A percentile compares a stretch with the other conserved stretches of the same genome.
phyloP scores from a whole-genome alignment of 768 basidiomycete species.

The Pulveroboletus frians region DNA sequence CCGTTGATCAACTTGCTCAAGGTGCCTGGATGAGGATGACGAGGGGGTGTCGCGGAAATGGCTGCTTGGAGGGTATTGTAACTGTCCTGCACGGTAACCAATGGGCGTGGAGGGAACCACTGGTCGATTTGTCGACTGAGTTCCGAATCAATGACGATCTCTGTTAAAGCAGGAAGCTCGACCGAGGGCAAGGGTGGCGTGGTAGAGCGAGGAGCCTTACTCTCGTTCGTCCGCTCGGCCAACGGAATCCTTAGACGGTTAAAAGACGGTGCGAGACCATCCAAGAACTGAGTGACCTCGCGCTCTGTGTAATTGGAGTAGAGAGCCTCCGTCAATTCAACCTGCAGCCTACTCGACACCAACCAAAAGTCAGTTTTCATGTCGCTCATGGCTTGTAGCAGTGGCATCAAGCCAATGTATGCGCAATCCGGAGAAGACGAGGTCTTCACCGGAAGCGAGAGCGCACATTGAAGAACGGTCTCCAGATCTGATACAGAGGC shows the following conservation, averaged over 20 bases:
- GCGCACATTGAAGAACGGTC: constrained; percentile 37
- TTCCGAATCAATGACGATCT: constrained; percentile 21
- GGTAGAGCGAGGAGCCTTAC: not conserved
- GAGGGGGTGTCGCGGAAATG: constrained; percentile 31
- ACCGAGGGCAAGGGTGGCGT: constrained; percentile 12
- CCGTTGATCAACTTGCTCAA: constrained; percentile 62
- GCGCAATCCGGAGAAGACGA: constrained; percentile 22
- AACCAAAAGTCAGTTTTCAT: constrained; percentile 28
- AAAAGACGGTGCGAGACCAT: constrained; percentile 16
- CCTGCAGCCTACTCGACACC: constrained; percentile 18
- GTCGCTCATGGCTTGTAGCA: constrained; percentile 39
- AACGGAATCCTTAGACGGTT: constrained; percentile 18
- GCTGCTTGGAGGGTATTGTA: constrained; percentile 48
- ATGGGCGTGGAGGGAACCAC: constrained; percentile 25
- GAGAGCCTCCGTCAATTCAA: constrained; percentile 20
- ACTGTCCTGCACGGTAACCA: constrained; percentile 34
- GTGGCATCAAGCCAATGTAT: constrained; percentile 38
- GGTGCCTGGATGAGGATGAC: constrained; percentile 47
- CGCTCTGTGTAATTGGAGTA: constrained; percentile 16
- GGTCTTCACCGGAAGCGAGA: constrained; percentile 22
- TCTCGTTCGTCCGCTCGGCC: constrained; percentile 12
- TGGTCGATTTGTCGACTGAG: constrained; percentile 32
- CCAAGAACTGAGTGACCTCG: constrained; percentile 24
- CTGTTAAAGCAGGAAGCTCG: constrained; percentile 9
- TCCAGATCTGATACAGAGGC: constrained; percentile 39